Evolutionary conservation across 345 rosid species (phyloP), one percentile per base, ranked within the genome.

Genomic region (Punica granatum): DNA sequence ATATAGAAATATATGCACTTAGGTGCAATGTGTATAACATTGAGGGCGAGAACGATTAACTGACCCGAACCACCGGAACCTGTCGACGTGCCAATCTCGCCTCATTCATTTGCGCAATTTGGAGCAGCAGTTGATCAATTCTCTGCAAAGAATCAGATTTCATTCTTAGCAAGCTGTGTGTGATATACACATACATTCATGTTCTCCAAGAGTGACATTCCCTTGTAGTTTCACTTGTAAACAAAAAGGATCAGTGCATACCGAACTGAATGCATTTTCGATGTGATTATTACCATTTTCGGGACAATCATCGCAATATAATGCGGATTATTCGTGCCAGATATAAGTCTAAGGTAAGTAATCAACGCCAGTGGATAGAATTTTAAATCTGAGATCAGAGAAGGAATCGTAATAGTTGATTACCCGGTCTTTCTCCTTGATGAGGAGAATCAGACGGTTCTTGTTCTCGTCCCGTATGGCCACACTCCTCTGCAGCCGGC

Each of bases 371-470:
- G 11, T 61, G 36, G 10, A 61, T 31, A 18, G 19, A 18, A 60
- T 33, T 60, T 23, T 11, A 2, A 4, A 2, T 7, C 37, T 18
- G 66, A 23, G 35, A 8, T 64, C 13, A 33, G 16, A 65, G 63
- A 43, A 32, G 42, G n/a, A 32, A 49, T 25, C 58, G 11, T 21
- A 33, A 8, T 42, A 16, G 25, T 44, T 33, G 13, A 66, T 46
- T 48, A 81, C 90, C 83, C 78, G 74, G 71, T 86, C 86, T 74
- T 76, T 83, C 69, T 81, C 87, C 72, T 65, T 78, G 71, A 86
- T 32, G 33, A 78, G 59, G 39, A 67, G 70, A 6, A 56, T 37
- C 37, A 80, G 65, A 16, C 60, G 72, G 14, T 61, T 71, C 35
- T 74, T 70, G 63, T 67, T 62, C 67, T 73, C 74, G 63, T 70